Base-by-base conservation (phyloP, 805 yeast genomes). In the Ogataea siamensis region DNA sequence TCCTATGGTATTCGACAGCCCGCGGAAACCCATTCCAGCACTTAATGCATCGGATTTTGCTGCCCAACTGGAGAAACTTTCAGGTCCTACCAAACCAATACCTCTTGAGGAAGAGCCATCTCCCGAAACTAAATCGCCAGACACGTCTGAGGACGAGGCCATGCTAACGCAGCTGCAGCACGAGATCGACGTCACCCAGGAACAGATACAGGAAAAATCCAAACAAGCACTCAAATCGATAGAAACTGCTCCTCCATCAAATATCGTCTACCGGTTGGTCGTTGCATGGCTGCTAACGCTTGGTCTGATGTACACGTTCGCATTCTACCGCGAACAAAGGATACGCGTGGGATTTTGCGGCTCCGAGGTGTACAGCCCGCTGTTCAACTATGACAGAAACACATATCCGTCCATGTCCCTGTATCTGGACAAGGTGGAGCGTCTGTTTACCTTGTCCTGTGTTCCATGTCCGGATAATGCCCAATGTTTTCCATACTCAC, bases 381-480 rank as follows among this genome's bases (percentile, higher is more conserved):
- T 64, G 55, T n/a, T 48, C 51, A 33, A 45, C 26, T 39, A 47
- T 33, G 32, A 51, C 16, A 20, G 43, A 21, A 27, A 15, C 4
- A 19, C 26, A 2, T 28, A 39, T 27, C 44, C 51, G 2, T 12
- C 7, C 1, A n/a, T 54, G 5, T 35, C 48, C 7, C 54, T 57
- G 0, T 47, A 55, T 28, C 41, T 74, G 18, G 51, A 59, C n/a
- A 39, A 49, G 9, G 24, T 71, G 5, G 83, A 82, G 23, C 53
- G 60, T 0, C 57, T 67, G 32, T 58, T 83, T 33, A 73, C 70
- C 31, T 91, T 95, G 3, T 37, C 51, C 0, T 91, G 99, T 63
- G 64, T 78, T 3, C 76, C 76, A 12, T 91, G 98, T 58, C 98
- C 98, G 1, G 73, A 70, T 2, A 83, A 89, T 61, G 93, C 89